A percentile compares a stretch with the other conserved stretches of the same genome.
Conservation (phyloP, 257 asterid genomes). For the Mentha longifolia region DNA sequence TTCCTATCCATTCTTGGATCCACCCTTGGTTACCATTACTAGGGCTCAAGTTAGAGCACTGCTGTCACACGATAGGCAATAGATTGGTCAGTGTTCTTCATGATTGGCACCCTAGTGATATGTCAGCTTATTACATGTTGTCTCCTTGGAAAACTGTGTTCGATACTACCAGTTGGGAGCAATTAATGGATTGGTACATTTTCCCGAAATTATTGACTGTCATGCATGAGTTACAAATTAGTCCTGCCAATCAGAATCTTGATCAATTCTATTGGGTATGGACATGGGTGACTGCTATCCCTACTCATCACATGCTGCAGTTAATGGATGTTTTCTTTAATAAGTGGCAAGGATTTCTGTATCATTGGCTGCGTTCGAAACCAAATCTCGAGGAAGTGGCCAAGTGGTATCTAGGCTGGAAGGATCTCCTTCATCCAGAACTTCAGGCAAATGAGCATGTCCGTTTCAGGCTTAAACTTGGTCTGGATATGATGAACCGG, state of each 20-base stretch:
- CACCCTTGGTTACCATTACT: constrained; percentile 91
- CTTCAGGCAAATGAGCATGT: constrained; percentile 77
- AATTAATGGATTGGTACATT: constrained; percentile 66
- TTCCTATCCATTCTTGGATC: constrained; percentile 89
- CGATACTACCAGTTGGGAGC: constrained; percentile 90
- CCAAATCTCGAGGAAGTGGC: constrained; percentile 82
- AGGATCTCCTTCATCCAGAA: constrained; percentile 71
- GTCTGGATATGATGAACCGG: constrained; percentile 81
- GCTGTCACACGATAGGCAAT: constrained; percentile 76
- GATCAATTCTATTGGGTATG: constrained; percentile 72
- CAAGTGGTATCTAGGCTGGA: constrained; percentile 88
- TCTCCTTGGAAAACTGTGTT: constrained; percentile 91
- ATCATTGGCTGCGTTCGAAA: constrained; percentile 74
- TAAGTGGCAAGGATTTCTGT: constrained; percentile 87
- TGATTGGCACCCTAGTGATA: constrained; percentile 92
- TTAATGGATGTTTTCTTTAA: constrained; percentile 77
- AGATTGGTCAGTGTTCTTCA: constrained; percentile 85
- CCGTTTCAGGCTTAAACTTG: constrained; percentile 60
- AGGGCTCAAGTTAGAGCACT: constrained; percentile 71
- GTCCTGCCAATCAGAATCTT: constrained; percentile 75
- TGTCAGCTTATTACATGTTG: constrained; percentile 72
- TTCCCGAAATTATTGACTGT: constrained; percentile 65
- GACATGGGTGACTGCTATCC: constrained; percentile 69
- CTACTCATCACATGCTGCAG: constrained; percentile 79
- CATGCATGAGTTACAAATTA: constrained; percentile 72